Evolutionary conservation across 495 filamentous ascomycete genomes (phyloP), one percentile per base, ranked within the genome.

Genomic region (Staphylotrichum longicolle): DNA sequence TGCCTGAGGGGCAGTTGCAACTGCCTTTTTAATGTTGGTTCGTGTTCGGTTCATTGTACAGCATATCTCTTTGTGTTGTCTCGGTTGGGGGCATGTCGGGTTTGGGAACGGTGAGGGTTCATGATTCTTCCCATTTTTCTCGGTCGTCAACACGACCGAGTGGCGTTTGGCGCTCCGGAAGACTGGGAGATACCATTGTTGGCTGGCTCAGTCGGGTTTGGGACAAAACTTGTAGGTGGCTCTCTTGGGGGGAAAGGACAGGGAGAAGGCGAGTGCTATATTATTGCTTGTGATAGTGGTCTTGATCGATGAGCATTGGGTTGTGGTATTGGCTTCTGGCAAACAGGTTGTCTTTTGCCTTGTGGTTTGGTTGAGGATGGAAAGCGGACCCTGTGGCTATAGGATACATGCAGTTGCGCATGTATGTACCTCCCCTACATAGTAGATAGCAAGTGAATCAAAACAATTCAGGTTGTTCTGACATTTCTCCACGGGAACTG

Each of bases 161-260:
- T 65, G 68, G 68, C 68, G 68, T 70, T 70, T 65, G 66, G 68
- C 66, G 62, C 59, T 61, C 50, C 50, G 63, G 63, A 62, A 68
- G 51, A 61, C 57, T 65, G 65, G 68, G 65, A 69, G 63, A 70
- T 70, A 70, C 66, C 68, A 66, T 68, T 61, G 58, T 57, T 65
- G 61, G 40, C 46, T 9, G 61, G 55, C 47, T 63, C 54, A 32
- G 61, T 63, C 61, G 15, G 56, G 48, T 53, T 41, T 58, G 20
- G 42, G 14, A 34, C 46, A 50, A 50, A 45, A 44, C 35, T 40
- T 20, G 34, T 45, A 9, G 14, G 34, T 39, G 33, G 35, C 37
- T 40, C 14, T 45, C 11, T 32, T 2, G 27, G 40, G 51, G 30
- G 10, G 14, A 34, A 14, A 32, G 10, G 33, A 27, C 20, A 27